Percentiles rank a stretch among this genome's conserved stretches.
Conservation (phyloP, 768 basidiomycete species). For the Pleurotus cornucopiae region DNA sequence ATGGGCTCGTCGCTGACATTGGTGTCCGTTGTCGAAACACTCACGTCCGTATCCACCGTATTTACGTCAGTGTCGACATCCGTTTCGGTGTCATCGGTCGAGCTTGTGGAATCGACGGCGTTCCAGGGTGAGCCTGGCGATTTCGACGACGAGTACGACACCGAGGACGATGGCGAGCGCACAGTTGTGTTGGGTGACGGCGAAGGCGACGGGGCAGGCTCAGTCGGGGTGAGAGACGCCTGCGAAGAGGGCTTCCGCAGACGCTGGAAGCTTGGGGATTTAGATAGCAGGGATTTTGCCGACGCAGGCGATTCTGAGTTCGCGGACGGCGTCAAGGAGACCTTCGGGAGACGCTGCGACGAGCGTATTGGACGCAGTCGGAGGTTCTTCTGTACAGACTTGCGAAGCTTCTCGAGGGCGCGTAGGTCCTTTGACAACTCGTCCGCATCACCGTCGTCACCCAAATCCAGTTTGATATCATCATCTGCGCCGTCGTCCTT, state of each 20-base stretch:
- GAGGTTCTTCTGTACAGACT: conserved; percentile 72
- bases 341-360: conserved; percentile 45
- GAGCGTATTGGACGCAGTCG: conserved; percentile 75
- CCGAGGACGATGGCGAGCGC: conserved; percentile 4
- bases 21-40: not conserved
- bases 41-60: conserved; percentile 17
- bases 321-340: conserved; percentile 20
- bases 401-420: conserved; percentile 63
- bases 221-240: not conserved
- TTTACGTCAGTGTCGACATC: not conserved
- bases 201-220: conserved; percentile 11
- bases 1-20: conserved; percentile 5
- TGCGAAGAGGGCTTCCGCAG: not conserved
- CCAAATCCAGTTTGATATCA: conserved; percentile 1
- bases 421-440: conserved; percentile 68
- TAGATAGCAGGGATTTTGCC: too few species aligned
- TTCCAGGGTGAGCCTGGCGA: conserved; percentile 15
- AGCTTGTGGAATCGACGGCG: conserved; percentile 29
- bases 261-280: conserved; percentile 16
- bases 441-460: conserved; percentile 40
- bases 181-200: conserved; percentile 9
- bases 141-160: conserved; percentile 11
- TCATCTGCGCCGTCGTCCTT: not conserved
- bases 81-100: conserved; percentile 36
- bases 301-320: too few species aligned